phyloP scores from a whole-genome alignment of 1,284 basidiomycete genomes.

The Trametes hirsuta region DNA sequence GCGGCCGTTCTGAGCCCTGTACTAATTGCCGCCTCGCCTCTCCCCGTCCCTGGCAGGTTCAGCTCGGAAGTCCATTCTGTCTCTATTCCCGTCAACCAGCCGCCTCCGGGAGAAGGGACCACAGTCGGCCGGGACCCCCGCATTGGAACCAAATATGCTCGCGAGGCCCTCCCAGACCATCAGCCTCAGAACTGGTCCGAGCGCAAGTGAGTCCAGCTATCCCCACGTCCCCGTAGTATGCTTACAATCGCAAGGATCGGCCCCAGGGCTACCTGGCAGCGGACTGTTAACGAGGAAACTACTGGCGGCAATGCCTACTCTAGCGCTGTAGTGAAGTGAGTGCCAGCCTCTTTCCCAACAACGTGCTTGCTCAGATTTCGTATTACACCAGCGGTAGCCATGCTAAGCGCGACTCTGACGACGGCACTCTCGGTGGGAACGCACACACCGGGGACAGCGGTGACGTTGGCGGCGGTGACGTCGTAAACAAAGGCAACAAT shows the following conservation, averaged over 20 bases:
- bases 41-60: slow-evolving; percentile 16
- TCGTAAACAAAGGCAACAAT: slow-evolving; percentile 29
- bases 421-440: slow-evolving; percentile 33
- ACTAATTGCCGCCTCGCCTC: slow-evolving; percentile 24
- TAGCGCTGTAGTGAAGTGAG: slow-evolving; percentile 14
- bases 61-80: slow-evolving; percentile 17
- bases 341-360: neutral
- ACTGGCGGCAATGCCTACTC: slow-evolving; percentile 31
- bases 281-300: slow-evolving; percentile 22
- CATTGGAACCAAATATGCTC: slow-evolving; percentile 16
- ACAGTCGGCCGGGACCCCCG: slow-evolving; percentile 3
- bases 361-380: neutral
- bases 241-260: slow-evolving; percentile 6
- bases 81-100: slow-evolving; percentile 4
- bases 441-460: slow-evolving; percentile 33
- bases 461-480: slow-evolving; percentile 32
- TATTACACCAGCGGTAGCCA: neutral
- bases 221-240: neutral
- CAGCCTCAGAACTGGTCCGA: slow-evolving; percentile 4
- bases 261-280: slow-evolving; percentile 20
- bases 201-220: slow-evolving; percentile 1
- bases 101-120: neutral
- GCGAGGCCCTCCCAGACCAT: slow-evolving; percentile 11
- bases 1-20: slow-evolving; percentile 29
- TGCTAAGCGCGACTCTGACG: slow-evolving; percentile 29